phyloP scores from a whole-genome alignment of 768 basidiomycete species.

The Serendipita vermifera region DNA sequence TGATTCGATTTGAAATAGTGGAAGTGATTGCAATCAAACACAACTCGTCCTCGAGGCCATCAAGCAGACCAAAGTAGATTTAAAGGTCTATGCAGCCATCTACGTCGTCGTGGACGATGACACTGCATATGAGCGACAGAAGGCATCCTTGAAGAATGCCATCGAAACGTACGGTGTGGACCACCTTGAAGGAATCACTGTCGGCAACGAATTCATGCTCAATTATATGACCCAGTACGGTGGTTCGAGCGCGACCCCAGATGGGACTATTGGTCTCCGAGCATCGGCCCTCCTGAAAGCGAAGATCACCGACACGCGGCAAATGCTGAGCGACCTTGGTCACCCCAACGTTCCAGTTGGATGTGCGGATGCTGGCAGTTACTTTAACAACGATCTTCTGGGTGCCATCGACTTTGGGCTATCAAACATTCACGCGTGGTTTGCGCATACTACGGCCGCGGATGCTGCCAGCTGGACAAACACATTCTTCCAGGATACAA shows the following conservation, averaged over 20 bases:
- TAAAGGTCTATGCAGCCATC: slow-evolving; percentile 67
- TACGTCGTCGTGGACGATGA: slow-evolving; percentile 34
- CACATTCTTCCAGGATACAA: slow-evolving; percentile 56
- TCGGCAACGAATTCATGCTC: slow-evolving; percentile 86
- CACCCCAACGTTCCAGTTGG: slow-evolving; percentile 45
- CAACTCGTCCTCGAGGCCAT: slow-evolving; percentile 65
- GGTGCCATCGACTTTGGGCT: slow-evolving; percentile 49
- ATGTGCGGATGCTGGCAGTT: slow-evolving; percentile 73
- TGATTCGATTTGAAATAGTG: background rate
- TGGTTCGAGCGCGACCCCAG: background rate
- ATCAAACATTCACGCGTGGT: slow-evolving; percentile 37
- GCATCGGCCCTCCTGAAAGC: slow-evolving; percentile 48
- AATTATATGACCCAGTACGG: slow-evolving; percentile 34
- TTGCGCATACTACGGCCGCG: slow-evolving; percentile 60
- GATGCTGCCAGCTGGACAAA: slow-evolving; percentile 70
- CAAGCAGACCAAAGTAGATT: slow-evolving; percentile 73
- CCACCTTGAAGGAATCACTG: slow-evolving; percentile 68
- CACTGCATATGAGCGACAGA: slow-evolving; percentile 62
- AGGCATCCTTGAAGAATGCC: slow-evolving; percentile 48
- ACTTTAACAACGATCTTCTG: slow-evolving; percentile 63
- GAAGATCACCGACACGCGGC: slow-evolving; percentile 50
- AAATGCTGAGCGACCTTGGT: slow-evolving; percentile 19
- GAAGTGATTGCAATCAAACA: slow-evolving; percentile 26
- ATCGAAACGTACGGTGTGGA: slow-evolving; percentile 65
- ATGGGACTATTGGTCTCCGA: slow-evolving; percentile 20